Conservation (phyloP, 2,329 filamentous ascomycete species). For the Orbilia blumenaviensis region DNA sequence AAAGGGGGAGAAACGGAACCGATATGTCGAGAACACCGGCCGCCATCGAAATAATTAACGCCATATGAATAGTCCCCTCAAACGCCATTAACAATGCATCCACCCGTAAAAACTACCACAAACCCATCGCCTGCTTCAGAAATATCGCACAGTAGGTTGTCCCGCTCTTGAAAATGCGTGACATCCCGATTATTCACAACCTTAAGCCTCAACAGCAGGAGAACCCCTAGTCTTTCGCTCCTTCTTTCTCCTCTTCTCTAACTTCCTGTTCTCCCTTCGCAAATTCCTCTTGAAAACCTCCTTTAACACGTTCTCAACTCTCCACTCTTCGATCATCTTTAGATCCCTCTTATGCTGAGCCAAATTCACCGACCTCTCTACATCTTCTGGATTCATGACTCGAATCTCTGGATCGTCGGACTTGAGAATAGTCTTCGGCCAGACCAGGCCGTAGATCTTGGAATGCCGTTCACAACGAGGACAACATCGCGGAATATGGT, state of each 20-base stretch:
- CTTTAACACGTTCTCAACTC: conserved; percentile 47
- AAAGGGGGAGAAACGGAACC: background rate
- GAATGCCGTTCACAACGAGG: conserved; percentile 94
- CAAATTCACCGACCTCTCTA: conserved; percentile 42
- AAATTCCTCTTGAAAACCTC: conserved; percentile 49
- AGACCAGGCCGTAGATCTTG: conserved; percentile 91
- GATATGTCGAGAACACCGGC: background rate
- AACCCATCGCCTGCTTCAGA: background rate
- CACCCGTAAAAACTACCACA: background rate
- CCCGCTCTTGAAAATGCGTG: no score
- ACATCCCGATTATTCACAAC: background rate
- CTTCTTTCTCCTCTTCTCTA: conserved; percentile 38
- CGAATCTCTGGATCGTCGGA: conserved; percentile 72
- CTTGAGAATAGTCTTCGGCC: conserved; percentile 91
- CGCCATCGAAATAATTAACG: conserved; percentile 5
- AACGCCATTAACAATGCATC: conserved; percentile 30
- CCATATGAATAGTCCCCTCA: background rate
- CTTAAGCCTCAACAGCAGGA: conserved; percentile 21
- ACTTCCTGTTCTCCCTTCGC: conserved; percentile 41
- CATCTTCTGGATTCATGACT: conserved; percentile 50
- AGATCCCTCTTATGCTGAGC: conserved; percentile 44
- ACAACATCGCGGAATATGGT: conserved; percentile 79
- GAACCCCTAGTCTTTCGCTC: conserved; percentile 33
- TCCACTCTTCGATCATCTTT: conserved; percentile 39
- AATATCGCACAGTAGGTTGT: background rate